Percentiles rank a stretch among this genome's conserved stretches.
Conservation (phyloP, 768 basidiomycete genomes). For the Lactarius quietus region DNA sequence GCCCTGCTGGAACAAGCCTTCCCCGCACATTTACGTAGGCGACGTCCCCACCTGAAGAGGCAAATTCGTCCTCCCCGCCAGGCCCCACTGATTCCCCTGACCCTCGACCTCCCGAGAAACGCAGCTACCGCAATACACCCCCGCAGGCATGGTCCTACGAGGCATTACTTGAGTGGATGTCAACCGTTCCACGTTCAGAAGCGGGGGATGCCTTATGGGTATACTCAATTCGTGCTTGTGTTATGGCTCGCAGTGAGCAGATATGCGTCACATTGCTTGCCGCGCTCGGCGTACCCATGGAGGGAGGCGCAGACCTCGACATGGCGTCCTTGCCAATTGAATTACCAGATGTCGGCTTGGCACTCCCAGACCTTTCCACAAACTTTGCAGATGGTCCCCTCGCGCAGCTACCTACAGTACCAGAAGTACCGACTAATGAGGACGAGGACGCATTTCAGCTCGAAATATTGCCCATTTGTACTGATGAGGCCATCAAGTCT, state of each 20-base stretch:
- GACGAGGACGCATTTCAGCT: constrained; percentile 24
- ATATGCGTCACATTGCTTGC: constrained; percentile 25
- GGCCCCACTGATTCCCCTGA: background rate
- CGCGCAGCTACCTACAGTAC: constrained; percentile 17
- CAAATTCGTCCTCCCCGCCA: background rate
- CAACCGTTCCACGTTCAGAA: constrained; percentile 18
- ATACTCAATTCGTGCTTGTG: constrained; percentile 23
- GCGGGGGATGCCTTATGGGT: constrained; percentile 23
- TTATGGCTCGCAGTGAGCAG: constrained; percentile 27
- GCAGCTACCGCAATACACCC: background rate
- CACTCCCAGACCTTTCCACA: constrained; percentile 18
- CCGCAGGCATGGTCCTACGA: constrained; percentile 23
- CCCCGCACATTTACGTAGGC: constrained; percentile 20
- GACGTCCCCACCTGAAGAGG: background rate
- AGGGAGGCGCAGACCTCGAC: constrained; percentile 23
- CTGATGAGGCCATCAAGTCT: background rate
- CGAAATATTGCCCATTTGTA: constrained; percentile 21
- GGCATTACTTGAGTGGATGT: constrained; percentile 27
- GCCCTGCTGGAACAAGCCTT: constrained; percentile 27
- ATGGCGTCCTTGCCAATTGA: constrained; percentile 17
- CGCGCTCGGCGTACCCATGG: constrained; percentile 27
- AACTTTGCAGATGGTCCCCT: constrained; percentile 8
- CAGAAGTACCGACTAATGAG: constrained; percentile 10
- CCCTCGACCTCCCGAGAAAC: background rate
- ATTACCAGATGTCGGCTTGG: constrained; percentile 9